Evolutionary conservation across 495 filamentous ascomycete species (phyloP), one percentile per base, ranked within the genome.

Genomic region (Penicillium crystallinum): DNA sequence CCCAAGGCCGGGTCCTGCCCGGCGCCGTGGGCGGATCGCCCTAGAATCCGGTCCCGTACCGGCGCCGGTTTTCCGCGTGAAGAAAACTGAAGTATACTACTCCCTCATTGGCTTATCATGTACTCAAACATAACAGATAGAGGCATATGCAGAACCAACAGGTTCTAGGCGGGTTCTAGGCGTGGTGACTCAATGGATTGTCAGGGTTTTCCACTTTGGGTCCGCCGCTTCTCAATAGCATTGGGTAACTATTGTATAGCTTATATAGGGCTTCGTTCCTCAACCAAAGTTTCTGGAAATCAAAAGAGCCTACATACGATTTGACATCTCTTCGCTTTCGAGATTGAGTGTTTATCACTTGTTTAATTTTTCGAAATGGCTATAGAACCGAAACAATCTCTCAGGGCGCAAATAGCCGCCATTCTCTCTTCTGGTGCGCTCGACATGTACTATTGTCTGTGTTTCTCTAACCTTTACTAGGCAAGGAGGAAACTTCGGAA

Each of bases 21-120:
- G 67, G 54, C 18, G 37, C 68, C 67, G 58, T 19, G 19, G 17
- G 23, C 35, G 34, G 39, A 38, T 27, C 56, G 48, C 53, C 55
- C 57, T 61, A 59, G 53, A 9, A 12, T 14, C 56, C 67, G 67
- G 67, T 9, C 27, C 67, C 67, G 67, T 33, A 11, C 41, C 67
- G 67, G 63, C 21, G 6, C 67, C 65, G 67, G 50, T 30, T 23
- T 52, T 37, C 49, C 27, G 36, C 3, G 7, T 9, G 31, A 30
- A 42, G 45, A 56, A 58, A 27, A 48, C 43, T 51, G 50, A 54
- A 59, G 44, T 63, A 65, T 60, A 53, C 22, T 22, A 17, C 22
- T 12, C 49, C 27, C 42, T 57, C 30, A 64, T 61, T 66, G 60
- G 63, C 42, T 31, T 22, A 7, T 36, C 46, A 30, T 39, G 21